phyloP scores from a whole-genome alignment of 2,329 filamentous ascomycete species.

The Plenodomus tracheiphilus region DNA sequence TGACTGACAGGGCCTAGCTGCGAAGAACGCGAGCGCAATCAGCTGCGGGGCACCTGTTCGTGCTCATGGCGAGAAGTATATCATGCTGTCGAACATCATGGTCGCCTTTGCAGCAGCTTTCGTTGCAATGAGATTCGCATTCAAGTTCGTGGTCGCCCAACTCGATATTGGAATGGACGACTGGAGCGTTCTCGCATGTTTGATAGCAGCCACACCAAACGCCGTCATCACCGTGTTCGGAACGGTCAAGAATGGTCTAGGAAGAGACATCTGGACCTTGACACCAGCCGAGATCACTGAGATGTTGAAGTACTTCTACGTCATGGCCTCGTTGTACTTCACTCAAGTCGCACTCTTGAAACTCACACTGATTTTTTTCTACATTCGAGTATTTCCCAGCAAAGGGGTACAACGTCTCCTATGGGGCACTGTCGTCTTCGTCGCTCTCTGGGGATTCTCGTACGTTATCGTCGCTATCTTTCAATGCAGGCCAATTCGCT shows the following conservation, averaged over 20 bases:
- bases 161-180: conserved; percentile 47
- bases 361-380: conserved; percentile 36
- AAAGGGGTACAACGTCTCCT: conserved; percentile 23
- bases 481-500: conserved; percentile 42
- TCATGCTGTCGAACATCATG: conserved; percentile 39
- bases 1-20: conserved; percentile 26
- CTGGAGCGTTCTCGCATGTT: conserved; percentile 31
- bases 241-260: conserved; percentile 47
- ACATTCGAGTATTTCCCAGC: conserved; percentile 37
- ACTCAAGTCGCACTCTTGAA: conserved; percentile 32
- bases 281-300: conserved; percentile 46
- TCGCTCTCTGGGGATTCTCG: conserved; percentile 26
- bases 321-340: conserved; percentile 43
- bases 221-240: conserved; percentile 32
- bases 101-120: conserved; percentile 39
- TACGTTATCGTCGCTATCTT: conserved; percentile 30
- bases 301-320: conserved; percentile 46
- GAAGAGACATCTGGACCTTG: conserved; percentile 58
- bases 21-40: conserved; percentile 48
- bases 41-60: conserved; percentile 46
- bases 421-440: conserved; percentile 31
- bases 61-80: conserved; percentile 41
- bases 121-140: conserved; percentile 42
- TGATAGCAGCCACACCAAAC: conserved; percentile 26
- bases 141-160: conserved; percentile 41